Conservation (phyloP, 768 basidiomycete species). For the Krasilnikovozyma curviuscula region DNA sequence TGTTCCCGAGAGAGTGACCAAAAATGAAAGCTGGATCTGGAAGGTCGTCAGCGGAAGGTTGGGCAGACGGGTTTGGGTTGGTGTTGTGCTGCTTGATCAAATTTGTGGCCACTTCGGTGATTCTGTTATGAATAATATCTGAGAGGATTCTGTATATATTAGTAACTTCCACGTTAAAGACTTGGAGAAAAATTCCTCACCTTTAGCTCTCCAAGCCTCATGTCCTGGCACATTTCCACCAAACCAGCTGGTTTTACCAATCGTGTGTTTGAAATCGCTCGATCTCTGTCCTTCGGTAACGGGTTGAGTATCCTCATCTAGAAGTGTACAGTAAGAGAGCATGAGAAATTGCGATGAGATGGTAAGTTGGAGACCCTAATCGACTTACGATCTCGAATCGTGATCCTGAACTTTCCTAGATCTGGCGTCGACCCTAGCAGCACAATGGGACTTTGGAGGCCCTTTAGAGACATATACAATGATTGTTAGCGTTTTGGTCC, state of each 20-base stretch:
- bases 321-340: not conserved
- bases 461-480: slow-evolving; percentile 31
- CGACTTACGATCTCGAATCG: slow-evolving; percentile 53
- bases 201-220: slow-evolving; percentile 68
- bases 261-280: slow-evolving; percentile 38
- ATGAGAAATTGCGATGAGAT: not conserved
- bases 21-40: slow-evolving; percentile 71
- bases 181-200: slow-evolving; percentile 34
- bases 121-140: too few species aligned
- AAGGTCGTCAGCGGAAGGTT: slow-evolving; percentile 13
- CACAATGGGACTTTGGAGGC: slow-evolving; percentile 47
- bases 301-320: slow-evolving; percentile 43
- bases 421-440: slow-evolving; percentile 57
- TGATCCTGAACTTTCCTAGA: slow-evolving; percentile 62
- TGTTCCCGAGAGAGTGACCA: slow-evolving; percentile 43
- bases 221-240: slow-evolving; percentile 45
- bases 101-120: too few species aligned
- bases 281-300: slow-evolving; percentile 40
- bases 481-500: not conserved
- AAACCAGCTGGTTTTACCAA: slow-evolving; percentile 51
- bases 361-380: not conserved
- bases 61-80: too few species aligned
- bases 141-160: too few species aligned
- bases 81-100: too few species aligned
- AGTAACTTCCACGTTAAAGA: slow-evolving; percentile 42